Percentiles rank a stretch among this genome's conserved stretches.
Conservation (phyloP, 1,284 basidiomycete species). For the Trametes versicolor region DNA sequence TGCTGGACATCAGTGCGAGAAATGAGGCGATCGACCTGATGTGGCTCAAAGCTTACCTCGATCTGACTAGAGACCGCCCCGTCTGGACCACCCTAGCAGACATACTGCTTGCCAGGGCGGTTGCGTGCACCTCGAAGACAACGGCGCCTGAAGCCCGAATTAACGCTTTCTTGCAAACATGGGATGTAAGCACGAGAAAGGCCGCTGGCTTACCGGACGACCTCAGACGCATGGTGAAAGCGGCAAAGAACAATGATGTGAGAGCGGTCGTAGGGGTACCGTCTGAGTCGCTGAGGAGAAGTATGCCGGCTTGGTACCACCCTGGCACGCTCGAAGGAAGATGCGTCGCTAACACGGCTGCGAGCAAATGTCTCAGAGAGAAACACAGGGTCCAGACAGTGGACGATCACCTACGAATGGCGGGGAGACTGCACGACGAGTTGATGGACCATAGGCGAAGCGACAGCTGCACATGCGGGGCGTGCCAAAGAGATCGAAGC, state of each 20-base stretch:
- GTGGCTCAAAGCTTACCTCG: slow-evolving; percentile 32
- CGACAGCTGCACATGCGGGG: too few species aligned
- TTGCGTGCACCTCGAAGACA: too few species aligned
- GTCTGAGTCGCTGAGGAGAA: neutral
- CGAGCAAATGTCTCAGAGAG: neutral
- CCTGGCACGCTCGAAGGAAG: neutral
- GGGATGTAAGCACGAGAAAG: neutral
- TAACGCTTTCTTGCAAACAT: neutral
- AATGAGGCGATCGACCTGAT: slow-evolving; percentile 34
- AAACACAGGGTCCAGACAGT: too few species aligned
- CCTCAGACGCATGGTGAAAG: neutral
- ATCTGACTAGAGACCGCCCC: slow-evolving; percentile 18
- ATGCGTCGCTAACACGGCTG: neutral
- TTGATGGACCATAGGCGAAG: too few species aligned
- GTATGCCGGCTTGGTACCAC: neutral
- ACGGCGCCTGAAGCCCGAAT: neutral
- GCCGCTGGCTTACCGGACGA: neutral
- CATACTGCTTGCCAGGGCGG: slow-evolving; percentile 11
- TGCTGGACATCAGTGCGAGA: slow-evolving; percentile 17
- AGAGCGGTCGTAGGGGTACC: neutral
- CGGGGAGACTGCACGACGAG: too few species aligned
- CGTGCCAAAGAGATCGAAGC: too few species aligned
- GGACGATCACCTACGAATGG: too few species aligned
- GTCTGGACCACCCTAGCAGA: slow-evolving; percentile 36
- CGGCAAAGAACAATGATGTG: neutral